phyloP scores from a whole-genome alignment of 163 green algal genomes.

The Chlorella variabilis region DNA sequence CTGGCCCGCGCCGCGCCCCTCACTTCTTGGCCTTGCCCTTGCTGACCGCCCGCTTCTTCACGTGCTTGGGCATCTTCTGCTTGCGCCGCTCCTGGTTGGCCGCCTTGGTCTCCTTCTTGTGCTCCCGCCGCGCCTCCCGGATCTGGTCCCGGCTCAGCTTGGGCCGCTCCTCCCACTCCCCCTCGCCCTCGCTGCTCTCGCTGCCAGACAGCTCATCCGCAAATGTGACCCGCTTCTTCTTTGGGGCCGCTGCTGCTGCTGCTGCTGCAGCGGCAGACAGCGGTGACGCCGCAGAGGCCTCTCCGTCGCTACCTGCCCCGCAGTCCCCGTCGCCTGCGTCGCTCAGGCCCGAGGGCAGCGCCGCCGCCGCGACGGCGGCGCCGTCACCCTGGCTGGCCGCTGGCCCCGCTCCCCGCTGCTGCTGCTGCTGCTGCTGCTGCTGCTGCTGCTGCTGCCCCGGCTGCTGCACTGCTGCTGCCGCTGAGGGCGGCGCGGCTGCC shows the following conservation, averaged over 20 bases:
- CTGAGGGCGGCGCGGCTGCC: not conserved
- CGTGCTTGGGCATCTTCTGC: slow-evolving; percentile 88
- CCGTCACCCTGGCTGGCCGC: not conserved
- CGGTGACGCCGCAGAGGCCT: not conserved
- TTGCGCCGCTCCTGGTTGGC: slow-evolving; percentile 86
- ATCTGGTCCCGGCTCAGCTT: slow-evolving; percentile 63
- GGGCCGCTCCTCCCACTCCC: slow-evolving; percentile 36
- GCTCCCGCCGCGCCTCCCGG: slow-evolving; percentile 70
- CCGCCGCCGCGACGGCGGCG: not conserved
- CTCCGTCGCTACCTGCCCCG: not conserved
- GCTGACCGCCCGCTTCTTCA: slow-evolving; percentile 81
- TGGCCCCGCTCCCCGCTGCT: slow-evolving; percentile 14
- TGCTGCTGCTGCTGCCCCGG: slow-evolving; percentile 29
- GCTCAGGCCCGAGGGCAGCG: not conserved
- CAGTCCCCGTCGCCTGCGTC: not conserved
- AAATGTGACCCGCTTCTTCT: slow-evolving; percentile 17
- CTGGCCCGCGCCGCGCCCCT: no score
- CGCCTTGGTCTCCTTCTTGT: slow-evolving; percentile 92
- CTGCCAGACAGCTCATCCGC: slow-evolving; percentile 2
- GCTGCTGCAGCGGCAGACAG: not conserved
- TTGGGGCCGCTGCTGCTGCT: slow-evolving; percentile 28
- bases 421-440: not conserved
- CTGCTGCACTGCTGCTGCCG: slow-evolving; percentile 26
- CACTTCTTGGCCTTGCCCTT: slow-evolving; percentile 67
- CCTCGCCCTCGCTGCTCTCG: slow-evolving; percentile 15